Evolutionary conservation across 495 filamentous ascomycete genomes (phyloP).

Genomic region (Annulohypoxylon stygium): DNA sequence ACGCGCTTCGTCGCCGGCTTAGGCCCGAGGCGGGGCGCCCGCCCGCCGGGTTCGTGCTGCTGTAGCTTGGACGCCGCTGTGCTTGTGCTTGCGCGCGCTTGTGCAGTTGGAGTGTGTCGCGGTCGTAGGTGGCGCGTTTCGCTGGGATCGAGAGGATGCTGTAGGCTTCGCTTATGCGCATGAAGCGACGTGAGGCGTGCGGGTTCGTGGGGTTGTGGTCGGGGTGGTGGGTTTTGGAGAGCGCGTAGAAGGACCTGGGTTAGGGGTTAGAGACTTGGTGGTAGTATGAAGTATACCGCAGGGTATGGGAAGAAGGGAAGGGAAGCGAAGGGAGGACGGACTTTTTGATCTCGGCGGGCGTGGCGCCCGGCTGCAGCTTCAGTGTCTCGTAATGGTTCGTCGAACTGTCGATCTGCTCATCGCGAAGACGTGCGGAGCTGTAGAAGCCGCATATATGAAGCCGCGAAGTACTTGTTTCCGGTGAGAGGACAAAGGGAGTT

Average conservation of each 20-base stretch:
- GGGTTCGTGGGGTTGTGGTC: slow-evolving; percentile 88
- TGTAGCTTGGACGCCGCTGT: slow-evolving; percentile 59
- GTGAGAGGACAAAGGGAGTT: slow-evolving; percentile 10
- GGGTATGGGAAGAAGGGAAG: neutral
- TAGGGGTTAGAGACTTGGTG: slow-evolving; percentile 30
- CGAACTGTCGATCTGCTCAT: slow-evolving; percentile 51
- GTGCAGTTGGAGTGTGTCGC: slow-evolving; percentile 65
- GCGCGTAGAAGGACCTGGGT: slow-evolving; percentile 85
- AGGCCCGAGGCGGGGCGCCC: slow-evolving; percentile 84
- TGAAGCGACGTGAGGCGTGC: slow-evolving; percentile 79
- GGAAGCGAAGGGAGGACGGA: slow-evolving; percentile 48
- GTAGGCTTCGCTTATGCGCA: slow-evolving; percentile 89
- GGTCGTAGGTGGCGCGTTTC: slow-evolving; percentile 85
- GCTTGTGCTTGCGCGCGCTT: slow-evolving; percentile 40
- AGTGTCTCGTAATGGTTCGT: slow-evolving; percentile 85
- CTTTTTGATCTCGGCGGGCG: slow-evolving; percentile 86
- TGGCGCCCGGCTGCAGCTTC: slow-evolving; percentile 75
- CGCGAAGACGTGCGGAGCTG: slow-evolving; percentile 30
- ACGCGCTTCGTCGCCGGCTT: slow-evolving; percentile 77
- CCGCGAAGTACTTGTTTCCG: neutral
- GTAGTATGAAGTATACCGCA: slow-evolving; percentile 5
- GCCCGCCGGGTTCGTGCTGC: slow-evolving; percentile 65
- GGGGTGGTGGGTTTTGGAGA: slow-evolving; percentile 94
- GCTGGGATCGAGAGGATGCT: slow-evolving; percentile 75
- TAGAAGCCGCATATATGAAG: slow-evolving; percentile 10